phyloP scores from a whole-genome alignment of 805 yeast genomes.

The Nakazawaea anatomiae region DNA sequence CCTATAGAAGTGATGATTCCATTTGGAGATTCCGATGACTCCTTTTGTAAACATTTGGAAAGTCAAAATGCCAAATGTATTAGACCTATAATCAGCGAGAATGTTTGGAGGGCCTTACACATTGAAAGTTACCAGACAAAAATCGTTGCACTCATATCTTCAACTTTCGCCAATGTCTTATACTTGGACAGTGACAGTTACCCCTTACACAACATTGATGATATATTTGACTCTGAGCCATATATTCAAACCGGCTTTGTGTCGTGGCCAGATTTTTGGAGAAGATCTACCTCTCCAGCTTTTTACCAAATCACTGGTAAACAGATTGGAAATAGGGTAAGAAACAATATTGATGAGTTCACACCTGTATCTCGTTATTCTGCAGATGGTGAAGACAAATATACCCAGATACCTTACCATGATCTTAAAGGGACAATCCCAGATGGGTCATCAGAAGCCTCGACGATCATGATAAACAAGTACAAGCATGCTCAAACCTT shows the following conservation, averaged over 20 bases:
- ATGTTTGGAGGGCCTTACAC: conserved; percentile 28
- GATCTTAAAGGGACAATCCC: conserved; percentile 51
- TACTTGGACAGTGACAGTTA: conserved; percentile 49
- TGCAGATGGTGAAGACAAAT: neutral
- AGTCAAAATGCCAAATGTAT: conserved; percentile 56
- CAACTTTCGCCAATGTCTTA: conserved; percentile 46
- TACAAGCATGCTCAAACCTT: conserved; percentile 41
- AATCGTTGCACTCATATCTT: conserved; percentile 40
- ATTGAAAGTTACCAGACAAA: conserved; percentile 45
- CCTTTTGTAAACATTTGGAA: conserved; percentile 33
- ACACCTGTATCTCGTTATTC: conserved; percentile 14
- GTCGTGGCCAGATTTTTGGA: conserved; percentile 60
- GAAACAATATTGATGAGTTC: conserved; percentile 23
- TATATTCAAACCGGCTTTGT: conserved; percentile 45
- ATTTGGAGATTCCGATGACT: conserved; percentile 36
- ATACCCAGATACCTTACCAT: conserved; percentile 34
- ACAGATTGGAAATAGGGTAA: conserved; percentile 21
- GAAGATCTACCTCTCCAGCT: conserved; percentile 46
- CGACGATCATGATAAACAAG: conserved; percentile 45
- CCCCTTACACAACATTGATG: conserved; percentile 42
- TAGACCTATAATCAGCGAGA: conserved; percentile 39
- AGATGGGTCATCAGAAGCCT: conserved; percentile 50
- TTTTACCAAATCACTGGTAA: conserved; percentile 40
- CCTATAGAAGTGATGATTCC: conserved; percentile 49
- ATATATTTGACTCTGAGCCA: conserved; percentile 50